phyloP scores from a whole-genome alignment of 139 green algal species.

The Chlamydomonas schloesseri region DNA sequence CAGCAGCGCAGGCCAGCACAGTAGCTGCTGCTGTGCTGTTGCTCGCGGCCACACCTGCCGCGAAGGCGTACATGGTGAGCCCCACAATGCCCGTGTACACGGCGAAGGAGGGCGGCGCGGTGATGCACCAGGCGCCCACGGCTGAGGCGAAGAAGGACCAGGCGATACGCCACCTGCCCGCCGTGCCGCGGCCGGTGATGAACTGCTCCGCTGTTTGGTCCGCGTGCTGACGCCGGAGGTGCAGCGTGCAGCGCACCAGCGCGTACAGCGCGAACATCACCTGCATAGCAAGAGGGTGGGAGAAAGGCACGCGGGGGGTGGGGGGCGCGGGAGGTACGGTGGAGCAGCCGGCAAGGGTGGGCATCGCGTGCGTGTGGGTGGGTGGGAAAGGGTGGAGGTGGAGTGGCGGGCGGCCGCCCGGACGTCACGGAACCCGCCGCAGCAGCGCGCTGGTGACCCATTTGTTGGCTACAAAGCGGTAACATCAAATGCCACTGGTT shows the following conservation, averaged over 20 bases:
- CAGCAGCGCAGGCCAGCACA: no score
- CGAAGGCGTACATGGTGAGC: constrained; percentile 68
- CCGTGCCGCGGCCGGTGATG: constrained; percentile 63
- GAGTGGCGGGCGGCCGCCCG: no score
- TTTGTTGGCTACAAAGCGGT: no score
- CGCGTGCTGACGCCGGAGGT: neutral
- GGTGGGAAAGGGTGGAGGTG: no score
- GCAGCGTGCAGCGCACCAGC: neutral
- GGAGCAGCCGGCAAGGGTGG: no score
- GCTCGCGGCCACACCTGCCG: neutral
- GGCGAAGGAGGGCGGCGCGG: constrained; percentile 62
- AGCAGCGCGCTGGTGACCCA: no score
- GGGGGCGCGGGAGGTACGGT: constrained; percentile 28
- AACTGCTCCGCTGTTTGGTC: constrained; percentile 66
- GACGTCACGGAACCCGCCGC: no score
- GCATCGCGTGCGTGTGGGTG: no score
- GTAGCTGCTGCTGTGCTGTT: no score
- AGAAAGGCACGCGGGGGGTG: neutral
- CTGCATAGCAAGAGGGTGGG: neutral
- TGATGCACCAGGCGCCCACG: constrained; percentile 84
- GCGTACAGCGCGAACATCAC: constrained; percentile 20
- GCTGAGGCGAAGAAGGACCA: constrained; percentile 82
- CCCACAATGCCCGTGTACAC: constrained; percentile 76
- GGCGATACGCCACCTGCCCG: constrained; percentile 60
- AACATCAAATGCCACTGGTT: no score